Conservation (phyloP, 345 rosid genomes). For the Kernera saxatilis region DNA sequence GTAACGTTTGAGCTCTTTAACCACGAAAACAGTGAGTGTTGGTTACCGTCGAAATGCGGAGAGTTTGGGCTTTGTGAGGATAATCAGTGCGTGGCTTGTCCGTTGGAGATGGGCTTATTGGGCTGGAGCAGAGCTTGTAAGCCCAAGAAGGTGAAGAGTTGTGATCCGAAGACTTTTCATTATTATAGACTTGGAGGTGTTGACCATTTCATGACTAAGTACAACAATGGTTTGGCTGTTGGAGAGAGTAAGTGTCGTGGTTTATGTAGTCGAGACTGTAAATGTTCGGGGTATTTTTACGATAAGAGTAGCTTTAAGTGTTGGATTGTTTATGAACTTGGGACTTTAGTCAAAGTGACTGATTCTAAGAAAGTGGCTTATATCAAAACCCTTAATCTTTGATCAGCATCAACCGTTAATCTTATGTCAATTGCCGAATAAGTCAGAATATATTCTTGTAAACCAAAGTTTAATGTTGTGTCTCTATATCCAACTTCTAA, state of each 20-base stretch:
- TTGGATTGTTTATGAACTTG: constrained; percentile 46
- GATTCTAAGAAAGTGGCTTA: constrained; percentile 3
- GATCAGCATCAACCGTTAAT: too few relatives aligned
- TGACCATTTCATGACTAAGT: constrained; percentile 44
- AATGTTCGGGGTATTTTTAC: constrained; percentile 33
- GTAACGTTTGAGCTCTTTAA: constrained; percentile 39
- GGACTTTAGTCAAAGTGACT: constrained; percentile 28
- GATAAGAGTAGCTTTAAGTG: constrained; percentile 14
- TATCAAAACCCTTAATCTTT: constrained; percentile 2
- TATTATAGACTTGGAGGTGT: constrained; percentile 49
- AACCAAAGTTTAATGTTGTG: too few relatives aligned
- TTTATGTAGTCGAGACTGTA: constrained; percentile 34
- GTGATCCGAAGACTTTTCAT: constrained; percentile 25
- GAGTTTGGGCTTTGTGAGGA: constrained; percentile 45
- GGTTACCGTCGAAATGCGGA: constrained; percentile 39
- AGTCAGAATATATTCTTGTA: too few relatives aligned
- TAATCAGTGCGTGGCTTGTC: constrained; percentile 55
- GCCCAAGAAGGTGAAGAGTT: constrained; percentile 23
- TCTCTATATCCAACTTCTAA: too few relatives aligned
- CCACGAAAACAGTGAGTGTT: constrained; percentile 34
- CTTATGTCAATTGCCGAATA: too few relatives aligned
- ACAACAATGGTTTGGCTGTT: constrained; percentile 34
- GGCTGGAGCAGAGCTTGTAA: constrained; percentile 44
- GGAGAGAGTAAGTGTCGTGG: constrained; percentile 21
- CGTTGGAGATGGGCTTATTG: constrained; percentile 28